A percentile compares a stretch with the other conserved stretches of the same genome.
Evolutionary conservation across 2,329 filamentous ascomycete species (phyloP).

Genomic region (Dactylellina cionopaga): DNA sequence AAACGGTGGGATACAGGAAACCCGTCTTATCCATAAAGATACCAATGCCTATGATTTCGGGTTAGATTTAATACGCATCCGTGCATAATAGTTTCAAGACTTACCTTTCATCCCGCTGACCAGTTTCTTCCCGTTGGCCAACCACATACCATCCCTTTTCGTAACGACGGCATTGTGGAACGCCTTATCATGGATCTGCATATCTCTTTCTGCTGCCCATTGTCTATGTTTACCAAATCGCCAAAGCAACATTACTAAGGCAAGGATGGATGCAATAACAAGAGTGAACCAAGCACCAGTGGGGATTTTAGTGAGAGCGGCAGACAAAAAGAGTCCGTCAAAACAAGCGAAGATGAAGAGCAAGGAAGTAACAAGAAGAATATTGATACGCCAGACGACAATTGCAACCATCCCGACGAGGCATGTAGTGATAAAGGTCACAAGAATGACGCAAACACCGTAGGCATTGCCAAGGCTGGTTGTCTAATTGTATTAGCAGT

Average conservation of each 20-base stretch:
- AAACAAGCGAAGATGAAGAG: conserved; percentile 73
- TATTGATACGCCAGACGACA: conserved; percentile 74
- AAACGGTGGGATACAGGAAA: conserved; percentile 72
- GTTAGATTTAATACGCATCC: neutral
- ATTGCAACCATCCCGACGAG: conserved; percentile 77
- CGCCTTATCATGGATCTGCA: conserved; percentile 46
- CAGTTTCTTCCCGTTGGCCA: conserved; percentile 28
- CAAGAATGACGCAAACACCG: conserved; percentile 81
- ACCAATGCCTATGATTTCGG: conserved; percentile 67
- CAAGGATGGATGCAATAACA: conserved; percentile 71
- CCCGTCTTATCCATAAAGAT: conserved; percentile 84
- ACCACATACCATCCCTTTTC: conserved; percentile 38
- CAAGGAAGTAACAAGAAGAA: conserved; percentile 69
- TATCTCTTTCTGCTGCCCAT: conserved; percentile 72
- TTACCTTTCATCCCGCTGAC: conserved; percentile 45
- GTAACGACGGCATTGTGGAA: conserved; percentile 41
- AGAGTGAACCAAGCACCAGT: conserved; percentile 82
- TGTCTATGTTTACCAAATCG: conserved; percentile 81
- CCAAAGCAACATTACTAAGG: conserved; percentile 76
- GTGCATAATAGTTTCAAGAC: conserved; percentile 30
- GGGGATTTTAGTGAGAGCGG: conserved; percentile 77
- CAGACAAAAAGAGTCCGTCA: conserved; percentile 76
- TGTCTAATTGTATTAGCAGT: conserved; percentile 63
- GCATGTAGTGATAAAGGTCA: conserved; percentile 80
- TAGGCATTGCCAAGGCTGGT: conserved; percentile 78